phyloP scores from a whole-genome alignment of 768 basidiomycete genomes.

The Auricularia heimuer region DNA sequence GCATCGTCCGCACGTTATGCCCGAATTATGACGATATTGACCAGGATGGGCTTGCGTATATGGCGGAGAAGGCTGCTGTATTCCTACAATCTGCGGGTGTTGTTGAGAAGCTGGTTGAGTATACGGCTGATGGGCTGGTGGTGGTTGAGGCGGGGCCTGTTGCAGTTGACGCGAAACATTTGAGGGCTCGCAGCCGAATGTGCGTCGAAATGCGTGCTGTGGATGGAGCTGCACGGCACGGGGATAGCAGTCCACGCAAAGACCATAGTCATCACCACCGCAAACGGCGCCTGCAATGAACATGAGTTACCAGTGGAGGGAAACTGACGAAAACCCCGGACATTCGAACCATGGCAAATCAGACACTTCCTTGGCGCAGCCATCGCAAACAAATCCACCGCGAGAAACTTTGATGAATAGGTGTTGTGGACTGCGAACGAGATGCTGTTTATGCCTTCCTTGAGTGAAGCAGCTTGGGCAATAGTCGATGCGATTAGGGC shows the following conservation, averaged over 20 bases:
- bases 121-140: background rate
- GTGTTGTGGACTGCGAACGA: background rate
- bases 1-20: background rate
- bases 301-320: background rate
- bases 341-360: background rate
- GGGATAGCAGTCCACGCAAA: background rate
- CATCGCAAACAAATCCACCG: background rate
- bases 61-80: background rate
- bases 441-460: background rate
- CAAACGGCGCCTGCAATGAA: background rate
- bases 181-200: background rate
- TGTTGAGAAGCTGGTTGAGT: background rate
- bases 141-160: background rate
- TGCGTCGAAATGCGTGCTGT: background rate
- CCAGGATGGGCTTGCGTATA: background rate
- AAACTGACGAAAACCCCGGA: background rate
- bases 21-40: background rate
- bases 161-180: background rate
- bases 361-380: background rate
- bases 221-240: background rate
- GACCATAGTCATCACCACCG: background rate
- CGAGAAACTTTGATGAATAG: background rate
- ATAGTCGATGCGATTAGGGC: background rate
- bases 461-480: background rate
- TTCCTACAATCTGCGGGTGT: background rate